phyloP scores from a whole-genome alignment of 2,329 filamentous ascomycete genomes.

The Hypocrella siamensis region DNA sequence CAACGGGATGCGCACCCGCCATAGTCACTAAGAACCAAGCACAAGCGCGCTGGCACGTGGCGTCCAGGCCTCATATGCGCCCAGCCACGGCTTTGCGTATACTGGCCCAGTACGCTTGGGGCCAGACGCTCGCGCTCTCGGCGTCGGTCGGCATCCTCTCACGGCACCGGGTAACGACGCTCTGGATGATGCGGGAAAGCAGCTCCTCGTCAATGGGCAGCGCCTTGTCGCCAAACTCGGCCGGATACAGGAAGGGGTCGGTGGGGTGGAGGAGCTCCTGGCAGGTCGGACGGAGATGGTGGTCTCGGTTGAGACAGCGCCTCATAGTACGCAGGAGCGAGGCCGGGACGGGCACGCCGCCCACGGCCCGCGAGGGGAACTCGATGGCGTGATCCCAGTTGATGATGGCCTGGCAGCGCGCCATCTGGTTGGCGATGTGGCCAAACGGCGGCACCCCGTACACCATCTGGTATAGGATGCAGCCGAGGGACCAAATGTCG shows the following conservation, averaged over 20 bases:
- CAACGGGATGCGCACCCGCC: no score
- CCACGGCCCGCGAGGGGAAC: slow-evolving; percentile 54
- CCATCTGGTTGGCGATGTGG: slow-evolving; percentile 76
- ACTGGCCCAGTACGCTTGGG: slow-evolving; percentile 45
- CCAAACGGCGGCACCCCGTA: slow-evolving; percentile 95
- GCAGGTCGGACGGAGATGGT: slow-evolving; percentile 46
- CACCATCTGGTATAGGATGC: slow-evolving; percentile 94
- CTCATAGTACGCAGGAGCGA: slow-evolving; percentile 45
- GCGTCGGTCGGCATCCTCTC: slow-evolving; percentile 42
- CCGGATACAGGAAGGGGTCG: slow-evolving; percentile 50
- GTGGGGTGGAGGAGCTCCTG: slow-evolving; percentile 41
- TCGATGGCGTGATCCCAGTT: slow-evolving; percentile 61
- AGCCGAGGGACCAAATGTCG: slow-evolving; percentile 91
- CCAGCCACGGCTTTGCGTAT: slow-evolving; percentile 33
- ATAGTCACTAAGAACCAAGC: no score
- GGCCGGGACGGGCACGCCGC: slow-evolving; percentile 43
- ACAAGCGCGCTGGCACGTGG: neutral
- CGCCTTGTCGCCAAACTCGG: slow-evolving; percentile 36
- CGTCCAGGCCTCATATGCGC: slow-evolving; percentile 9
- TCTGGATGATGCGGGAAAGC: slow-evolving; percentile 45
- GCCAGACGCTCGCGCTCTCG: slow-evolving; percentile 40
- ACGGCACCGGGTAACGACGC: slow-evolving; percentile 41
- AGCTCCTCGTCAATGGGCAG: slow-evolving; percentile 48
- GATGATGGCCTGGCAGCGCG: slow-evolving; percentile 74
- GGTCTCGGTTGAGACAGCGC: slow-evolving; percentile 46